Conservation (phyloP, 192 early-diverging fungal genomes). For the Backusella circina region DNA sequence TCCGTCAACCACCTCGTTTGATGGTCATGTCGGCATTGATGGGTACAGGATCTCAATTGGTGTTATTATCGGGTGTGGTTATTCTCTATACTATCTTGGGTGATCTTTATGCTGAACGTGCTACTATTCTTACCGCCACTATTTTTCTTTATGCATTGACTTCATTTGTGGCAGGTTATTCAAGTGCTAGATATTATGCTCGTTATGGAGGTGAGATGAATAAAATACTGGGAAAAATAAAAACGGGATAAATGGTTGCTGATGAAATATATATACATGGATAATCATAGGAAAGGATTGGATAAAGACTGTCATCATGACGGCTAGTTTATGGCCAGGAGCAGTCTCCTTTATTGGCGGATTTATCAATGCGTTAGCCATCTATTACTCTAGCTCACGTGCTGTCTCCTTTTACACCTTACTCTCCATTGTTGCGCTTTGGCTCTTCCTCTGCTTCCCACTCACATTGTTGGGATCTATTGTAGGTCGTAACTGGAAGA, state of each 20-base stretch:
- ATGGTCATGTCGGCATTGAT: slow-evolving; percentile 64
- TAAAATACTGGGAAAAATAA: not conserved
- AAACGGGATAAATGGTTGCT: not conserved
- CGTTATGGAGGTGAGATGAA: slow-evolving; percentile 52
- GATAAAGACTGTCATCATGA: slow-evolving; percentile 62
- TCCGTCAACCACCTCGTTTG: slow-evolving; percentile 63
- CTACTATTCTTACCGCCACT: slow-evolving; percentile 69
- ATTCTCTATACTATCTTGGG: slow-evolving; percentile 57
- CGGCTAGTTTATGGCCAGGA: slow-evolving; percentile 68
- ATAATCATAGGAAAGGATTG: slow-evolving; percentile 53
- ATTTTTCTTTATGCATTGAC: slow-evolving; percentile 80
- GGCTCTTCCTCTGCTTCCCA: slow-evolving; percentile 67
- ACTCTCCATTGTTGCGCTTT: slow-evolving; percentile 65
- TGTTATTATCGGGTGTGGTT: slow-evolving; percentile 44
- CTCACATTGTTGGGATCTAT: slow-evolving; percentile 70
- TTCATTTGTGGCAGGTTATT: slow-evolving; percentile 66
- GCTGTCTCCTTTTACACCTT: slow-evolving; percentile 79
- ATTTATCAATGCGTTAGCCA: slow-evolving; percentile 67
- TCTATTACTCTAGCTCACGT: slow-evolving; percentile 67
- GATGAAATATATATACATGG: not conserved
- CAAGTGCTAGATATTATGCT: slow-evolving; percentile 61
- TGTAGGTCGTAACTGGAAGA: slow-evolving; percentile 61
- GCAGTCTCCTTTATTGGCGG: slow-evolving; percentile 47
- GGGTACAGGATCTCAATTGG: slow-evolving; percentile 65
- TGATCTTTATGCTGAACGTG: slow-evolving; percentile 59